Evolutionary conservation across 2,329 filamentous ascomycete genomes (phyloP).

Genomic region (Colletotrichum lini): DNA sequence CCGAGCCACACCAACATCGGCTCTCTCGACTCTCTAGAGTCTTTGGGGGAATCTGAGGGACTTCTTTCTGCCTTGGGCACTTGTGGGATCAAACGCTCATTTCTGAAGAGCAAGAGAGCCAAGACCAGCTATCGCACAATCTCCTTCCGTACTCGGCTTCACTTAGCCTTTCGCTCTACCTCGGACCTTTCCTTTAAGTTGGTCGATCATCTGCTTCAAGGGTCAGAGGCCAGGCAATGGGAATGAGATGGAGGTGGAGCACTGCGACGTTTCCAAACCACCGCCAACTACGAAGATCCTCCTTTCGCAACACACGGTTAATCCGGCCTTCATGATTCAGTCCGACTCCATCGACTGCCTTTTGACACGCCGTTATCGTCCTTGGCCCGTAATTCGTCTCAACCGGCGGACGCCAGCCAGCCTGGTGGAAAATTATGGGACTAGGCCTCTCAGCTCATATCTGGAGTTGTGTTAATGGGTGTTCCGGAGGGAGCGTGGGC

Average conservation of each 20-base stretch:
- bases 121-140: not conserved
- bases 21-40: not conserved
- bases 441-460: slow-evolving; percentile 8
- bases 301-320: not conserved
- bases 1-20: slow-evolving; percentile 30
- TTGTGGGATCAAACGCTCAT: not conserved
- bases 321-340: slow-evolving; percentile 24
- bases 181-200: slow-evolving; percentile 31
- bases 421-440: not conserved
- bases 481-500: slow-evolving; percentile 10
- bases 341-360: not conserved
- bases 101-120: not conserved
- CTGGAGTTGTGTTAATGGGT: slow-evolving; percentile 3
- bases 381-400: slow-evolving; percentile 10
- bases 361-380: not conserved
- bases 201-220: slow-evolving; percentile 30
- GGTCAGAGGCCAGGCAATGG: slow-evolving; percentile 9
- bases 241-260: slow-evolving; percentile 6
- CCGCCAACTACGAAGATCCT: slow-evolving; percentile 5
- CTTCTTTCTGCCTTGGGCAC: too few relatives aligned
- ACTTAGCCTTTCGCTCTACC: not conserved
- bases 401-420: not conserved
- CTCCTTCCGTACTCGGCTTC: not conserved
- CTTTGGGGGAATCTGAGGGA: too few relatives aligned
- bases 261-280: slow-evolving; percentile 31